Conservation (phyloP, 257 asterid genomes). For the Lantana camara region DNA sequence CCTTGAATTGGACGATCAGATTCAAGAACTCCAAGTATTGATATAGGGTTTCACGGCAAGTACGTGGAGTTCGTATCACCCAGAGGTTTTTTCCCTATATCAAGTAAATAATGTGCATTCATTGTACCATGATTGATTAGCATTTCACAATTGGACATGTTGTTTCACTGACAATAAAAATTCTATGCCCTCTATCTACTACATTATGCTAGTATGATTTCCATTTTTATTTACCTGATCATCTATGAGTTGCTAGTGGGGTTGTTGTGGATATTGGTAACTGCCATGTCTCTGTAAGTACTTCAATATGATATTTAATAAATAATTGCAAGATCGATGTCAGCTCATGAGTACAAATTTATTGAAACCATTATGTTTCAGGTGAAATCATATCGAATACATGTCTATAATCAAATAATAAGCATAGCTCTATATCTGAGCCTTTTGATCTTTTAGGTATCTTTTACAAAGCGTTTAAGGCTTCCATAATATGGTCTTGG, state of each 20-base stretch:
- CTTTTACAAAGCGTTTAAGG: conserved; percentile 76
- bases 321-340: conserved; percentile 20
- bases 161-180: conserved; percentile 20
- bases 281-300: conserved; percentile 77
- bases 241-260: conserved; percentile 76
- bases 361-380: conserved; percentile 21
- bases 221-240: conserved; percentile 42
- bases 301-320: conserved; percentile 29
- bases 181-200: conserved; percentile 7
- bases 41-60: no score
- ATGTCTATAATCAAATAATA: conserved; percentile 5
- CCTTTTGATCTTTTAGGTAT: conserved; percentile 56
- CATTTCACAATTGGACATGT: conserved; percentile 16
- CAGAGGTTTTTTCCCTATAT: no score
- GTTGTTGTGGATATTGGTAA: conserved; percentile 61
- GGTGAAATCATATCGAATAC: conserved; percentile 17
- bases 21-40: no score
- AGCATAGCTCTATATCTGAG: conserved; percentile 6
- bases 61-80: no score
- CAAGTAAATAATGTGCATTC: no score
- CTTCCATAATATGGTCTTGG: conserved; percentile 59
- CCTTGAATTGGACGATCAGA: no score
- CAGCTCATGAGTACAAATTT: no score
- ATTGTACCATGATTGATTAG: conserved; percentile 17
- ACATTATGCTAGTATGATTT: conserved; percentile 11